These are phyloP conservation scores for Fraxinus albicans DNA, from an alignment of 305 asterid species.

Conservation along the genomic window DNA sequence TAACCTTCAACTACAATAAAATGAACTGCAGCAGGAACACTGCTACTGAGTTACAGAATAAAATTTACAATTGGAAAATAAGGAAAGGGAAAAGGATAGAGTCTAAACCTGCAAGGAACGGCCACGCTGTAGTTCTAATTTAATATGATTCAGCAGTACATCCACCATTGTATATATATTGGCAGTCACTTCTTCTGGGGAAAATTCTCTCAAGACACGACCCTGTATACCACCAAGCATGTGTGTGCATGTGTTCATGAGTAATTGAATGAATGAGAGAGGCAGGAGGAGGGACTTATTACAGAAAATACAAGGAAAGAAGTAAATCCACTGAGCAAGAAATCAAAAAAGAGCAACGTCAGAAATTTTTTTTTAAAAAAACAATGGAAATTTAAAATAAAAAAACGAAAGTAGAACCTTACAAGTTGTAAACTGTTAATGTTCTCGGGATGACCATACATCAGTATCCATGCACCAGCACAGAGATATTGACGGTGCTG, in stretches of 20 bases:
- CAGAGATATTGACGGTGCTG: conserved; percentile 91
- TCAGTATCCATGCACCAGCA: conserved; percentile 95
- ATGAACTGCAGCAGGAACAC: neutral
- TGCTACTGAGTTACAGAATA: conserved; percentile 15
- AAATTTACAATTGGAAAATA: conserved; percentile 15
- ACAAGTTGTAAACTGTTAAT: conserved; percentile 86
- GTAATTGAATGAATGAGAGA: conserved; percentile 1
- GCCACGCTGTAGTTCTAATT: conserved; percentile 84
- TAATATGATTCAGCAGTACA: conserved; percentile 86
- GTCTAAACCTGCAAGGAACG: conserved; percentile 79
- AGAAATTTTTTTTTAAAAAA: conserved; percentile 1
- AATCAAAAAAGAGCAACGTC: neutral
- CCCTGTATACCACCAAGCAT: conserved; percentile 51
- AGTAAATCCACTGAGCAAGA: neutral
- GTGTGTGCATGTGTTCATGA: neutral
- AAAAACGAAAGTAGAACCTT: conserved; percentile 29
- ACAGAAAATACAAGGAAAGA: conserved; percentile 16
- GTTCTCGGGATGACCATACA: conserved; percentile 93
- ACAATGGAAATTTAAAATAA: no score
- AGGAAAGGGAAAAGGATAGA: conserved; percentile 21
- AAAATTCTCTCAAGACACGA: conserved; percentile 86
- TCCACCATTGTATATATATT: conserved; percentile 96
- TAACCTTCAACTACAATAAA: neutral
- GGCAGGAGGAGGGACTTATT: neutral
- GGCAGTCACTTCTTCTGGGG: conserved; percentile 97